These are phyloP conservation scores for Sarocladiaceae sp. DNA, from an alignment of 2,329 filamentous ascomycete species.

Conservation along the genomic window DNA sequence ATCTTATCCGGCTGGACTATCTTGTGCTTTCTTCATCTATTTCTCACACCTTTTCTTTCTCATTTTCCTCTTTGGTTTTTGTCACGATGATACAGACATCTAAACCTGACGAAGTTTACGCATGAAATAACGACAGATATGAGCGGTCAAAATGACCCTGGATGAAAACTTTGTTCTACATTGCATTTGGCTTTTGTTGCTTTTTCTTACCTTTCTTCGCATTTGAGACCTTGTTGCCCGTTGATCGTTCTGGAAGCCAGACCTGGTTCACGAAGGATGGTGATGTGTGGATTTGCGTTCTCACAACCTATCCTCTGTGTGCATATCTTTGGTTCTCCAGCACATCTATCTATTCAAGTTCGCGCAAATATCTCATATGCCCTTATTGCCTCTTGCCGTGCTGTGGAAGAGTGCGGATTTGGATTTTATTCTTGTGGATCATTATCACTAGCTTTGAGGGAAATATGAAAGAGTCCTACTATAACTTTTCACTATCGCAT, in stretches of 20 bases:
- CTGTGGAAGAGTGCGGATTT: not conserved
- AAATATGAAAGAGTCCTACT: not conserved
- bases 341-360: no score
- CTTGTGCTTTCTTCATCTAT: not conserved
- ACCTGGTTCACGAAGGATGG: no score
- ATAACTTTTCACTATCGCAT: not conserved
- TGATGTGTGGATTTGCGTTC: no score
- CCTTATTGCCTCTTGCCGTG: not conserved
- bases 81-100: conserved; percentile 9
- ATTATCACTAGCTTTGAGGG: conserved; percentile 1
- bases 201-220: not conserved
- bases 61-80: conserved; percentile 1
- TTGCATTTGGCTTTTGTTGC: not conserved
- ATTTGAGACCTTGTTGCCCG: not conserved
- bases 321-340: no score
- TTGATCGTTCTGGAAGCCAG: not conserved
- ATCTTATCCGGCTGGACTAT: not conserved
- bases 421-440: not conserved
- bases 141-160: conserved; percentile 6
- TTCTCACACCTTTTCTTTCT: not conserved
- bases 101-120: conserved; percentile 9
- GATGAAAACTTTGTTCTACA: not conserved
- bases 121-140: conserved; percentile 10
- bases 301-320: no score
- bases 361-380: not conserved